Percentiles rank a stretch among this genome's conserved stretches.
Conservation (phyloP, 2,329 filamentous ascomycete species). For the Sphaceloma murrayae region DNA sequence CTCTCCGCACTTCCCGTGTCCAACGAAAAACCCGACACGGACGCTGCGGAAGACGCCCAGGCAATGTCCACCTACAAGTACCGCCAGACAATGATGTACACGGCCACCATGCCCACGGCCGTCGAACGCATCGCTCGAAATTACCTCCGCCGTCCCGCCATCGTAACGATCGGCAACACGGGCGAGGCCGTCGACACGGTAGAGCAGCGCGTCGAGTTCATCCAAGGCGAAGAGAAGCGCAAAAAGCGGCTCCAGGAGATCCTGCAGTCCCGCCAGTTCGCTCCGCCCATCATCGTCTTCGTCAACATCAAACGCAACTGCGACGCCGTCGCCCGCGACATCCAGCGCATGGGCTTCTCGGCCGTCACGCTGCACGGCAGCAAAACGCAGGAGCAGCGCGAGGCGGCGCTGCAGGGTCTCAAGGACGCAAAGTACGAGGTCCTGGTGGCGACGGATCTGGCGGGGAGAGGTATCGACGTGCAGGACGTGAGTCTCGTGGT, state of each 20-base stretch:
- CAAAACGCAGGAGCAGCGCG: slow-evolving; percentile 97
- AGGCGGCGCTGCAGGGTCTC: slow-evolving; percentile 78
- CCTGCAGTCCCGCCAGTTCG: slow-evolving; percentile 67
- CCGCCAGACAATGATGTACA: slow-evolving; percentile 99
- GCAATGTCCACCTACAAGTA: slow-evolving; percentile 84
- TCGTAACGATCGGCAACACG: slow-evolving; percentile 85
- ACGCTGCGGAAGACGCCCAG: slow-evolving; percentile 75
- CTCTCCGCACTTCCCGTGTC: slow-evolving; percentile 82
- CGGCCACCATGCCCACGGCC: slow-evolving; percentile 87
- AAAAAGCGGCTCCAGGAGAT: slow-evolving; percentile 96
- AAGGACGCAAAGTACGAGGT: slow-evolving; percentile 73
- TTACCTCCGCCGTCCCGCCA: slow-evolving; percentile 85
- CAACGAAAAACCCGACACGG: slow-evolving; percentile 91
- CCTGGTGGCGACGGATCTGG: slow-evolving; percentile 89
- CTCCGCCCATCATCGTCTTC: slow-evolving; percentile 91
- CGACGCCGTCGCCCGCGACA: slow-evolving; percentile 85
- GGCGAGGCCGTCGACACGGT: slow-evolving; percentile 97
- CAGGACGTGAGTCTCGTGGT: slow-evolving; percentile 86
- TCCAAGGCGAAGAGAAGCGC: slow-evolving; percentile 83
- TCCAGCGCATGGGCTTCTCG: slow-evolving; percentile 86
- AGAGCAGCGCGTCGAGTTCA: slow-evolving; percentile 90
- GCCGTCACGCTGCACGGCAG: slow-evolving; percentile 85
- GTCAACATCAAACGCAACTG: slow-evolving; percentile 99
- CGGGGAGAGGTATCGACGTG: slow-evolving; percentile 95
- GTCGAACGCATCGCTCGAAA: slow-evolving; percentile 96